phyloP scores from a whole-genome alignment of 371 early-diverging fungal genomes.

The Funneliformis caledonium region DNA sequence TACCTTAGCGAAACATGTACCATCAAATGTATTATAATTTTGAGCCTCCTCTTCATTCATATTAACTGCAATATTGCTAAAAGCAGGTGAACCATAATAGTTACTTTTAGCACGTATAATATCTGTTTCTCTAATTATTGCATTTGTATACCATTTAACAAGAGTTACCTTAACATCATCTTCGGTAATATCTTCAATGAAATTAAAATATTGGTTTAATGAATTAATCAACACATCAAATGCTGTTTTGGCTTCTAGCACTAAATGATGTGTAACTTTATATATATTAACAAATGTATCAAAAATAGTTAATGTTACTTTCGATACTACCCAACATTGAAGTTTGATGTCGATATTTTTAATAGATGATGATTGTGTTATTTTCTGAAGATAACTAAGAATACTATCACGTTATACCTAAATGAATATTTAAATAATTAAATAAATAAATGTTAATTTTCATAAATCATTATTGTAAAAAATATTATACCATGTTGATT shows the following conservation, averaged over 20 bases:
- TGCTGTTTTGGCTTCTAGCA: neutral
- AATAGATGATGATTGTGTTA: neutral
- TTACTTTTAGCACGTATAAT: slow-evolving; percentile 10
- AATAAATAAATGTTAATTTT: neutral
- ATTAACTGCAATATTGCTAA: slow-evolving; percentile 5
- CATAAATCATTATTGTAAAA: neutral
- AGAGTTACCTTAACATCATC: neutral
- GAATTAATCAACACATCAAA: neutral
- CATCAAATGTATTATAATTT: neutral
- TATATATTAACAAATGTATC: no score
- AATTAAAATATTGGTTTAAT: neutral
- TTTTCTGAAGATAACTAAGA: neutral
- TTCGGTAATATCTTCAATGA: neutral
- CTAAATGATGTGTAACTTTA: neutral
- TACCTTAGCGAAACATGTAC: neutral
- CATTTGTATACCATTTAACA: neutral
- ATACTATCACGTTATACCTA: neutral
- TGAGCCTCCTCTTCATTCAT: slow-evolving; percentile 1
- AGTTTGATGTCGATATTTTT: neutral
- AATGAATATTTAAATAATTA: neutral
- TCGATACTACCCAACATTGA: neutral
- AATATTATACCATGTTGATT: neutral
- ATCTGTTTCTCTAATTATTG: neutral
- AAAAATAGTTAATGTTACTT: no score
- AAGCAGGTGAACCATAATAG: neutral